Conservation (phyloP, 2,329 filamentous ascomycete species). For the Xylariaceae sp. region DNA sequence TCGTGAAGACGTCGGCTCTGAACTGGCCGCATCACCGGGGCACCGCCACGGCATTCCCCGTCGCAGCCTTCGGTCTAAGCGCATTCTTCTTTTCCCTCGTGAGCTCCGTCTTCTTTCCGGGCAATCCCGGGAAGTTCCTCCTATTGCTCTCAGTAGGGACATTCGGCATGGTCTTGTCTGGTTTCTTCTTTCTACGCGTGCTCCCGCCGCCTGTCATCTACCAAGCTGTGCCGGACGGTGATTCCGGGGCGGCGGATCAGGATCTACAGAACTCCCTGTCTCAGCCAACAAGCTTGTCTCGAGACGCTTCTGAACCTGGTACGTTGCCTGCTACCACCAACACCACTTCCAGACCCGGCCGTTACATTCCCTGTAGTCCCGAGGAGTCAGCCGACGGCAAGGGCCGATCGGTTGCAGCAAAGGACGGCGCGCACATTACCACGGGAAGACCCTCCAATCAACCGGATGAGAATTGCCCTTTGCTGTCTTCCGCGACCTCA, state of each 20-base stretch:
- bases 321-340: conserved; percentile 42
- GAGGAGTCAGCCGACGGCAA: conserved; percentile 18
- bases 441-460: conserved; percentile 32
- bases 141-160: conserved; percentile 77
- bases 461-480: conserved; percentile 71
- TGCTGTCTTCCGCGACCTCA: conserved; percentile 61
- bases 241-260: conserved; percentile 35
- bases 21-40: conserved; percentile 91
- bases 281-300: conserved; percentile 37
- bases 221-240: conserved; percentile 45
- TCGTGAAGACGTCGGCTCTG: conserved; percentile 79
- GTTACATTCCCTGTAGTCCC: conserved; percentile 25
- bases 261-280: conserved; percentile 39
- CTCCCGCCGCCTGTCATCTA: conserved; percentile 53
- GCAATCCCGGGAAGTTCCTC: conserved; percentile 76
- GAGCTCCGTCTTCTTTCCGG: conserved; percentile 71
- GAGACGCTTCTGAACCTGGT: conserved; percentile 56
- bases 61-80: conserved; percentile 89
- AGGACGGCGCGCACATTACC: conserved; percentile 15
- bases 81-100: conserved; percentile 92
- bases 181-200: conserved; percentile 81
- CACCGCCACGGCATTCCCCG: conserved; percentile 87
- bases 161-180: conserved; percentile 64
- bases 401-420: conserved; percentile 22
- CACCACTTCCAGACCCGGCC: conserved; percentile 32